Percentiles rank a stretch among this genome's conserved stretches.
Evolutionary conservation across 306 rosid genomes (phyloP).

Genomic region (Astragalus membranaceus): DNA sequence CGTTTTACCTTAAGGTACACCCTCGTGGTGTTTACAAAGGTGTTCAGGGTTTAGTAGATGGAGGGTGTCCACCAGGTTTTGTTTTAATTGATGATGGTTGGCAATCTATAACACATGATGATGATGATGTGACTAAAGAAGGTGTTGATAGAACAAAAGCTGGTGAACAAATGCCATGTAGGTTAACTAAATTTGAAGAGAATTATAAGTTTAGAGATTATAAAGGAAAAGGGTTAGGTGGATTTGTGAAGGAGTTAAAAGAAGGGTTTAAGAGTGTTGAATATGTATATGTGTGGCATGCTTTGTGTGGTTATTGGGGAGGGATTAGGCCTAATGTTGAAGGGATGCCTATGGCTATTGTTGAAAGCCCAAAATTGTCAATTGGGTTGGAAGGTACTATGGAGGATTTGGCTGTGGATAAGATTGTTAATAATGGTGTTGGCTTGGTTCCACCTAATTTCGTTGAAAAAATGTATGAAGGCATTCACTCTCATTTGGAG

Average conservation of each 20-base stretch:
- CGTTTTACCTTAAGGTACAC: conserved; percentile 79
- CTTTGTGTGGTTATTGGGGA: conserved; percentile 93
- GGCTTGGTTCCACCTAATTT: conserved; percentile 71
- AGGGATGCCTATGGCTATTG: conserved; percentile 44
- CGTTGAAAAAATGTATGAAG: conserved; percentile 65
- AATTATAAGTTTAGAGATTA: conserved; percentile 70
- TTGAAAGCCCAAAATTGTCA: conserved; percentile 43
- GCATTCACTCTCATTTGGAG: conserved; percentile 69
- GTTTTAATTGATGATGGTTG: conserved; percentile 87
- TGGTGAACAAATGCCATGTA: conserved; percentile 94
- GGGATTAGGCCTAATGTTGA: conserved; percentile 68
- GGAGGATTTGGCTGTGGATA: conserved; percentile 91
- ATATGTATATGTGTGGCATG: conserved; percentile 93
- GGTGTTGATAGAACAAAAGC: conserved; percentile 66
- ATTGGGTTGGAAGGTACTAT: conserved; percentile 62
- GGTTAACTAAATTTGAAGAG: conserved; percentile 60
- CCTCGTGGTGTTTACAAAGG: conserved; percentile 68
- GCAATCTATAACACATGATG: conserved; percentile 75
- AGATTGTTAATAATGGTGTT: conserved; percentile 59
- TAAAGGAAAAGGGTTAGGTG: conserved; percentile 51
- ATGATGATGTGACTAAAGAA: conserved; percentile 52
- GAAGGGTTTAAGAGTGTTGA: conserved; percentile 59
- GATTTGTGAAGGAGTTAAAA: conserved; percentile 62
- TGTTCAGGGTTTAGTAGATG: background rate
- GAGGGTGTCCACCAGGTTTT: conserved; percentile 87